Base-by-base conservation (phyloP, 306 rosid species). In the Casuarina cunninghamiana region DNA sequence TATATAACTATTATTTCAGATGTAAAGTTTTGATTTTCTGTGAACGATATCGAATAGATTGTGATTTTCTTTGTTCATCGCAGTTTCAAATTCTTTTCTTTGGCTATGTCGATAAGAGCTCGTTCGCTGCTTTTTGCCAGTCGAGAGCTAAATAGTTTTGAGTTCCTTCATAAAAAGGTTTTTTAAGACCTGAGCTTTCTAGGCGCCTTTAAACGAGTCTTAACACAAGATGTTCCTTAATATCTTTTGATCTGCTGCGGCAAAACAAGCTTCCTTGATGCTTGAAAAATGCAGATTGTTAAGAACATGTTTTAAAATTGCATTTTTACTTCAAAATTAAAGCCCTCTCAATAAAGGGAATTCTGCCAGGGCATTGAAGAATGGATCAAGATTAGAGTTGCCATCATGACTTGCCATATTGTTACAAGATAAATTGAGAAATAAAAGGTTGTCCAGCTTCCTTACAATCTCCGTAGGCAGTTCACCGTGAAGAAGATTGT, bases 401-500 rank as follows among this genome's bases (percentile, higher is more conserved):
- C 71, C 78, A 58, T 86, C 87, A 26, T 87, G 87, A 77, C 93
- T 86, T 58, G 17, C 49, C 90, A 89, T 81, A 3, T 61, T 5
- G 74, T 91, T 89, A 72, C 84, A 82, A 43, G 97, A 91, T 46
- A 91, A 79, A 61, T 89, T 92, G 72, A 91, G 91, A 72, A 49
- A 81, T 41, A 17, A 6, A 61, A 91, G 80, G 0, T 35, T 0
- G 9, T 88, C 82, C 82, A 81, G 80, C 32, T 69, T 83, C 5
- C 76, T 76, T 32, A 85, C 79, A 57, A 89, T 35, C 44, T 78
- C n/a, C 9, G 77, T 11, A 11, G 97, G 97, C 77, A 91, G 73
- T 48, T 83, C 89, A 17, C 97, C 93, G 0, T 80, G 72, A 32
- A 91, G 74, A 75, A n/a, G 67, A 70, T 89, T 91, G 71, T 55